These are phyloP conservation scores for Cyclotella atomus DNA, from an alignment of 108 stramenopile genomes.

Conservation along the genomic window DNA sequence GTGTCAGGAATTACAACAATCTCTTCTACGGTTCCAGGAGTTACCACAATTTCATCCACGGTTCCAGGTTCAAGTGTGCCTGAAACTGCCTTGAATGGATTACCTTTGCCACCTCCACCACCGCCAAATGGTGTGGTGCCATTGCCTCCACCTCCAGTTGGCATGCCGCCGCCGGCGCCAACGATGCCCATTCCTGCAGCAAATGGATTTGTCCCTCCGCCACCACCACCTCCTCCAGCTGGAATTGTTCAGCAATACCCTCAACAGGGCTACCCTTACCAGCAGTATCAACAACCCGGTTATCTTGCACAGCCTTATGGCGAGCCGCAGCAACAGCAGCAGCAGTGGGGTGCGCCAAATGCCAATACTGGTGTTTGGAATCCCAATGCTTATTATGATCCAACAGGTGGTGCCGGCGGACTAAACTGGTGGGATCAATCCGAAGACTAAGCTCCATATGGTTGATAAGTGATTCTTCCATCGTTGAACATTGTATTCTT, in stretches of 20 bases:
- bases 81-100: slow-evolving; percentile 26
- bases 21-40: slow-evolving; percentile 4
- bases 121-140: neutral
- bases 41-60: slow-evolving; percentile 9
- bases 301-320: slow-evolving; percentile 22
- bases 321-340: slow-evolving; percentile 39
- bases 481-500: neutral
- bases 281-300: slow-evolving; percentile 28
- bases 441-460: neutral
- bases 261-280: slow-evolving; percentile 24
- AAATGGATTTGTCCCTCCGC: slow-evolving; percentile 3
- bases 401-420: slow-evolving; percentile 67
- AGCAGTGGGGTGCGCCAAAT: slow-evolving; percentile 43
- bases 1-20: neutral
- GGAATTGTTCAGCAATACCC: neutral
- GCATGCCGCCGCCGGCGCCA: slow-evolving; percentile 30
- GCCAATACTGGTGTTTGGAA: slow-evolving; percentile 22
- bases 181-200: neutral
- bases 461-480: neutral
- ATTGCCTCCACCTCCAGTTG: slow-evolving; percentile 47
- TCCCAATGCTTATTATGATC: slow-evolving; percentile 21
- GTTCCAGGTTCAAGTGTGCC: slow-evolving; percentile 20
- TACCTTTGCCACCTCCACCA: slow-evolving; percentile 9
- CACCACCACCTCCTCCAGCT: slow-evolving; percentile 40
- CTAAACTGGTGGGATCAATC: slow-evolving; percentile 90